These are phyloP conservation scores for Trichoderma lentiforme DNA, from an alignment of 2,329 filamentous ascomycete genomes.

Conservation along the genomic window DNA sequence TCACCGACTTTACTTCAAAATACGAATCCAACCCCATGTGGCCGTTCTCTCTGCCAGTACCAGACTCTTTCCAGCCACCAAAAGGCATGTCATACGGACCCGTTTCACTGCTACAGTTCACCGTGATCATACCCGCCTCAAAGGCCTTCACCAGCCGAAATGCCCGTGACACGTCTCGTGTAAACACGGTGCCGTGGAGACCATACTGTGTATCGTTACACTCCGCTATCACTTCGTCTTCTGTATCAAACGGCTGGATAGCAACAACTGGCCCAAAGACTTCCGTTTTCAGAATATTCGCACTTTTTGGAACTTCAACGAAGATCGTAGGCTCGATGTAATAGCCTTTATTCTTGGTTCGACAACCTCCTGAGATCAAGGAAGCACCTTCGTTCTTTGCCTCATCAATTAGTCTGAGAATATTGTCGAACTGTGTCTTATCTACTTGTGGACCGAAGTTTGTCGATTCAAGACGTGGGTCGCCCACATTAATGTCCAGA, in stretches of 20 bases:
- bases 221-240: conserved; percentile 27
- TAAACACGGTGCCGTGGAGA: conserved; percentile 53
- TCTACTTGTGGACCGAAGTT: conserved; percentile 44
- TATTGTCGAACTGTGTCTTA: conserved; percentile 60
- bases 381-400: conserved; percentile 22
- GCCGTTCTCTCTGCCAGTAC: conserved; percentile 50
- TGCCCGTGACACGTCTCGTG: conserved; percentile 40
- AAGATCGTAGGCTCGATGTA: conserved; percentile 33
- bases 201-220: conserved; percentile 47
- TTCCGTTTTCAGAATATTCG: conserved; percentile 30
- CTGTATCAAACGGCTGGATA: conserved; percentile 26
- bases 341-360: conserved; percentile 22
- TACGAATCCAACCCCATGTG: conserved; percentile 40
- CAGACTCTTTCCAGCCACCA: conserved; percentile 56
- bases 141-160: conserved; percentile 42
- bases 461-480: conserved; percentile 33
- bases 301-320: conserved; percentile 25
- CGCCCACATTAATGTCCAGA: conserved; percentile 37
- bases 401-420: conserved; percentile 55
- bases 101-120: conserved; percentile 29
- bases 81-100: conserved; percentile 25
- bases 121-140: conserved; percentile 45
- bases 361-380: conserved; percentile 21
- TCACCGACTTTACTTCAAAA: conserved; percentile 32
- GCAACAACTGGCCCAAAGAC: conserved; percentile 32